phyloP scores from a whole-genome alignment of 257 asterid genomes.

The Solanum neorickii region DNA sequence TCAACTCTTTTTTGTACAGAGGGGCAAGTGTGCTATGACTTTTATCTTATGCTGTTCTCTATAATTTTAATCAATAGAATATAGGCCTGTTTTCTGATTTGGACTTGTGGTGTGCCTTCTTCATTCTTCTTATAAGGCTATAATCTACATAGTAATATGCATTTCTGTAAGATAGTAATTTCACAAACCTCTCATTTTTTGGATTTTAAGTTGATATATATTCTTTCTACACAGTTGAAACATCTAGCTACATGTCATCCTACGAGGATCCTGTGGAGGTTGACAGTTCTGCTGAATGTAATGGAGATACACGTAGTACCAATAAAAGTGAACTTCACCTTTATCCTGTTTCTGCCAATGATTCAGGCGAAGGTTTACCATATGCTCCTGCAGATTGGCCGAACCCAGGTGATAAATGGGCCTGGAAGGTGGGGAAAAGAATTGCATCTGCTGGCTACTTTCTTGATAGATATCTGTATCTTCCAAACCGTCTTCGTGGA shows the following conservation, averaged over 20 bases:
- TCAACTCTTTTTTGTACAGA: neutral
- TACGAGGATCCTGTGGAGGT: conserved; percentile 36
- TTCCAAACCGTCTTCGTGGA: conserved; percentile 36
- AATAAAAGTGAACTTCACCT: conserved; percentile 32
- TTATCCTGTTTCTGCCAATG: conserved; percentile 42
- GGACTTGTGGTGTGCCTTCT: neutral
- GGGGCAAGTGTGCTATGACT: neutral
- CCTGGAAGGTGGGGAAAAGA: conserved; percentile 78
- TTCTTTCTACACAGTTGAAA: neutral
- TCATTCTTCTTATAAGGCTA: neutral
- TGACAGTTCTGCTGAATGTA: conserved; percentile 31
- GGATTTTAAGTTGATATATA: neutral
- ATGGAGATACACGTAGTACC: conserved; percentile 14
- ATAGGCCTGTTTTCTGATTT: neutral
- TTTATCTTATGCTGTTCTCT: neutral
- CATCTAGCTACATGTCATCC: conserved; percentile 1
- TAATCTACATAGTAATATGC: neutral
- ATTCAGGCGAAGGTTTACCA: conserved; percentile 72
- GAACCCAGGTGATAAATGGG: conserved; percentile 82
- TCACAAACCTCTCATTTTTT: neutral
- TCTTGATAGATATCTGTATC: conserved; percentile 62
- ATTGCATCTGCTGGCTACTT: conserved; percentile 34
- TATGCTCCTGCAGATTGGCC: conserved; percentile 88
- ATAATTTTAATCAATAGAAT: neutral
- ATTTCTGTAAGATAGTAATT: neutral